phyloP scores from a whole-genome alignment of 2,329 filamentous ascomycete genomes.

The Aspergillus fischeri region DNA sequence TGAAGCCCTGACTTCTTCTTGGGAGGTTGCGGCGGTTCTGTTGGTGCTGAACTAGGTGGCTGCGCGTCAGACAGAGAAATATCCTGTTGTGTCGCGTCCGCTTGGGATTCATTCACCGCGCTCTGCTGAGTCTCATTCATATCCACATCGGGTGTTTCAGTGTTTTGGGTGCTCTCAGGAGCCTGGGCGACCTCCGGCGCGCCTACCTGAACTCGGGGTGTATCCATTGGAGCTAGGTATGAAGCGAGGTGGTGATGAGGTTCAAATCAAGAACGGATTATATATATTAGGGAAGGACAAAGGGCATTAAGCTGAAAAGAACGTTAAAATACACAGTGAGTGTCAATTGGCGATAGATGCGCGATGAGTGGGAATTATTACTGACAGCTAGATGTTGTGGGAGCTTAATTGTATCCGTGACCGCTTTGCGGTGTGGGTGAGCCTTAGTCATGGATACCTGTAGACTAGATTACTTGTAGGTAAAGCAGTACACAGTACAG shows the following conservation, averaged over 20 bases:
- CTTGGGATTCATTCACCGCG: conserved; percentile 11
- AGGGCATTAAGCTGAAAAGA: neutral
- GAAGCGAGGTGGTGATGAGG: neutral
- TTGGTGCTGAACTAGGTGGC: conserved; percentile 11
- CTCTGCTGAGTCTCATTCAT: conserved; percentile 21
- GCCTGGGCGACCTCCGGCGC: conserved; percentile 6
- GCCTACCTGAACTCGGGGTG: conserved; percentile 16
- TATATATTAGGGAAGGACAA: neutral
- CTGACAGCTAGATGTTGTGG: neutral
- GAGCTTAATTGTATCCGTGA: too few relatives aligned
- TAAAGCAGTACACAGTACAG: neutral
- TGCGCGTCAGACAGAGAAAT: conserved; percentile 17
- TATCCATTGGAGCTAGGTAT: conserved; percentile 12
- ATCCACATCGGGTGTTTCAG: conserved; percentile 20
- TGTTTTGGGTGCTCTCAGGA: conserved; percentile 1
- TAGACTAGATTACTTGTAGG: neutral
- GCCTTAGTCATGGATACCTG: too few relatives aligned
- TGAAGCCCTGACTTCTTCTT: conserved; percentile 20
- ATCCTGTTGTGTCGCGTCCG: conserved; percentile 20
- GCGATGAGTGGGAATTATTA: neutral
- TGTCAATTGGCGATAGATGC: neutral
- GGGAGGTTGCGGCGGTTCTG: conserved; percentile 10
- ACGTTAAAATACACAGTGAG: neutral
- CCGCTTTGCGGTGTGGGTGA: too few relatives aligned
- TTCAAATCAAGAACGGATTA: neutral